Evolutionary conservation across 78 protist genomes (phyloP).

Genomic region (Pirum gemmata): DNA sequence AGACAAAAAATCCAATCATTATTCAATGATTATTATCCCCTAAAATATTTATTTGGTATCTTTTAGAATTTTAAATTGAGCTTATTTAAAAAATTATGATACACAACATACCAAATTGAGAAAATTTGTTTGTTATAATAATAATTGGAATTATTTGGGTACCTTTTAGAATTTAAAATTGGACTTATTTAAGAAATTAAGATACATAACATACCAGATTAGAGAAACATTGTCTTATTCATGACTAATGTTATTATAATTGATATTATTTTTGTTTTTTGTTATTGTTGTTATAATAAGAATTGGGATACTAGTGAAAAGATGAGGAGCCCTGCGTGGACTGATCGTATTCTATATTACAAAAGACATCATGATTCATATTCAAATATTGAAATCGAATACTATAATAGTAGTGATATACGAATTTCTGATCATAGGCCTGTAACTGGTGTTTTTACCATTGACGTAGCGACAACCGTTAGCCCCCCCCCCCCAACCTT

Average conservation of each 20-base stretch:
- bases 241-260: too few species aligned
- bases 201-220: not conserved
- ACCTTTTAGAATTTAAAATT: not conserved
- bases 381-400: not conserved
- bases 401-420: not conserved
- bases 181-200: not conserved
- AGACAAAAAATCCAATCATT: too few species aligned
- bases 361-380: not conserved
- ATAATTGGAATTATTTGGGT: not conserved
- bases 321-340: constrained; percentile 78
- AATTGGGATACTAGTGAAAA: constrained; percentile 70
- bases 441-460: constrained; percentile 26
- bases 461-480: not conserved
- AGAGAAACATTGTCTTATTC: not conserved
- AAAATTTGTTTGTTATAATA: not conserved
- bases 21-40: too few species aligned
- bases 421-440: constrained; percentile 38
- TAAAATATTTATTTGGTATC: too few species aligned
- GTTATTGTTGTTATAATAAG: not conserved
- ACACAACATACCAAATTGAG: not conserved
- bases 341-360: constrained; percentile 48
- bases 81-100: too few species aligned
- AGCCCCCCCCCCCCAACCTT: constrained; percentile 9
- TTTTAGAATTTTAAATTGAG: too few species aligned
- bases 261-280: not conserved